Percentiles rank a stretch among this genome's conserved stretches.
These are phyloP conservation scores for Tetrapisispora pingtungensis DNA, from an alignment of 805 yeast species.

Conservation along the genomic window DNA sequence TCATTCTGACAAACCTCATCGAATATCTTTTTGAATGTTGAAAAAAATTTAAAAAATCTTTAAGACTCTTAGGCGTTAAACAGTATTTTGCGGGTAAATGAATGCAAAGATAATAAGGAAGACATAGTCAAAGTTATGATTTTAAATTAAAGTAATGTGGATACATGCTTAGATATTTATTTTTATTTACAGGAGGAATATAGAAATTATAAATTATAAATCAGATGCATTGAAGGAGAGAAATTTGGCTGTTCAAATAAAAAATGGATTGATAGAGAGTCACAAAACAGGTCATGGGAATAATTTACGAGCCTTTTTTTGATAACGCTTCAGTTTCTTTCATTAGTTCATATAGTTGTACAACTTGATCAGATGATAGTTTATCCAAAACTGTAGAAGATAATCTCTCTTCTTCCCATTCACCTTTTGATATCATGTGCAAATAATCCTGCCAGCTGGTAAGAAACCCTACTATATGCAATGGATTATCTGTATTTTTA, in stretches of 20 bases:
- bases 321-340: conserved; percentile 40
- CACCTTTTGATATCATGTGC: conserved; percentile 45
- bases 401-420: conserved; percentile 56
- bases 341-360: conserved; percentile 74
- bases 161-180: not conserved
- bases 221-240: no score
- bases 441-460: conserved; percentile 91
- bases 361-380: conserved; percentile 84
- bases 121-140: no score
- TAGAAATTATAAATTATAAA: no score
- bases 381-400: conserved; percentile 59
- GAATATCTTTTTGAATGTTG: no score
- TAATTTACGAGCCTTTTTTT: not conserved
- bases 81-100: not conserved
- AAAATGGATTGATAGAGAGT: no score
- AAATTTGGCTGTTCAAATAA: no score
- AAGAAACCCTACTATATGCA: conserved; percentile 86
- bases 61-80: not conserved
- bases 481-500: conserved; percentile 71
- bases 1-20: no score
- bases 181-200: no score
- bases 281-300: no score
- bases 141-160: no score
- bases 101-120: not conserved
- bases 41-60: not conserved